These are phyloP conservation scores for Brachypodium distachyon DNA, from an alignment of 202 grass and related monocot genomes.

Conservation along the genomic window DNA sequence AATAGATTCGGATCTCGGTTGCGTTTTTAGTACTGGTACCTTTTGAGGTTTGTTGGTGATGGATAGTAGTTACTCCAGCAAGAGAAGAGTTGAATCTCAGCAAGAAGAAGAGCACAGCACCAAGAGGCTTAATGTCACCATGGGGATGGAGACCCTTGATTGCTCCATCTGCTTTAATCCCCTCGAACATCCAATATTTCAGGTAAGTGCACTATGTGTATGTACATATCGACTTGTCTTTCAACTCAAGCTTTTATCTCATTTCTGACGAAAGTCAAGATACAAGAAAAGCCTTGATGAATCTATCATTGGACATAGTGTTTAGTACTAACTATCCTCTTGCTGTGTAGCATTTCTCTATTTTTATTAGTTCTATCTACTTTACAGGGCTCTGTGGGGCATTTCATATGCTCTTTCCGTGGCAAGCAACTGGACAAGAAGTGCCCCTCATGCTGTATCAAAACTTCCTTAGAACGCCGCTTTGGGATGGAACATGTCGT, in stretches of 20 bases:
- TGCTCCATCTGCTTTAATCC: neutral
- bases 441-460: too few species aligned
- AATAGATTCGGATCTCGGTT: too few species aligned
- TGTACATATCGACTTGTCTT: too few species aligned
- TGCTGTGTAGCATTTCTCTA: too few species aligned
- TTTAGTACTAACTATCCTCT: too few species aligned
- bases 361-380: too few species aligned
- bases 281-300: too few species aligned
- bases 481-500: slow-evolving; percentile 15
- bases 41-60: too few species aligned
- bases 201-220: neutral
- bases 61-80: neutral
- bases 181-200: neutral
- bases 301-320: too few species aligned
- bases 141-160: neutral
- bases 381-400: slow-evolving; percentile 15
- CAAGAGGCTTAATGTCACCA: neutral
- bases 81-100: neutral
- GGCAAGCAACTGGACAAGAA: neutral
- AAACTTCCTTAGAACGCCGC: slow-evolving; percentile 13
- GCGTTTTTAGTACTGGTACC: too few species aligned
- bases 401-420: slow-evolving; percentile 14
- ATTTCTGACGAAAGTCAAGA: too few species aligned
- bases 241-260: too few species aligned
- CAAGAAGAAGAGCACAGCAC: neutral